Evolutionary conservation across 225 moss, liverwort and hornwort species (phyloP).

Genomic region (Antitrichia curtipendula): DNA sequence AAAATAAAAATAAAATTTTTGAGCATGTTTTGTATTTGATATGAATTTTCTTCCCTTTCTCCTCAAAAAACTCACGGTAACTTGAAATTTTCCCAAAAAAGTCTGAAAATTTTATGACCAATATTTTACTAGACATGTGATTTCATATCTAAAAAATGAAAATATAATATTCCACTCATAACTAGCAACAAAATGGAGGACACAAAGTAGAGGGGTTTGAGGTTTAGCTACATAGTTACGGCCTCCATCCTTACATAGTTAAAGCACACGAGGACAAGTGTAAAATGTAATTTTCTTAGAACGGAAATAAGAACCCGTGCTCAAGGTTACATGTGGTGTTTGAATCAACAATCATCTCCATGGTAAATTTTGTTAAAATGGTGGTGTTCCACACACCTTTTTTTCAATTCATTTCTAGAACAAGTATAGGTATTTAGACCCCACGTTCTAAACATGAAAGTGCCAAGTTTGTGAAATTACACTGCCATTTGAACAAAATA

Average conservation of each 20-base stretch:
- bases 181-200: not conserved
- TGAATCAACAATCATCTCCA: not conserved
- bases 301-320: rapidly evolving
- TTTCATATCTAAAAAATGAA: not conserved
- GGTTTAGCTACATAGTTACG: rapidly evolving
- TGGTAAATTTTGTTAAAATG: no score
- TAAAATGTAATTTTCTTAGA: not conserved
- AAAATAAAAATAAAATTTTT: rapidly evolving
- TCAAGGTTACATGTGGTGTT: not conserved
- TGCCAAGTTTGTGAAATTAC: no score
- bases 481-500: no score
- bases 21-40: not conserved
- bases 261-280: not conserved
- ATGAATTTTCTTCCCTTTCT: not conserved
- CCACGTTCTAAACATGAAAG: no score
- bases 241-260: not conserved
- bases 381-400: no score
- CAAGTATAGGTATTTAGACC: no score
- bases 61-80: no score
- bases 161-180: no score
- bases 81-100: not conserved
- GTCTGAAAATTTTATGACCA: not conserved
- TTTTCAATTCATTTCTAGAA: no score
- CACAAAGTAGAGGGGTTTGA: rapidly evolving
- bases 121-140: rapidly evolving